phyloP scores from a whole-genome alignment of 352 stramenopile genomes.

The Globisporangium parvum region DNA sequence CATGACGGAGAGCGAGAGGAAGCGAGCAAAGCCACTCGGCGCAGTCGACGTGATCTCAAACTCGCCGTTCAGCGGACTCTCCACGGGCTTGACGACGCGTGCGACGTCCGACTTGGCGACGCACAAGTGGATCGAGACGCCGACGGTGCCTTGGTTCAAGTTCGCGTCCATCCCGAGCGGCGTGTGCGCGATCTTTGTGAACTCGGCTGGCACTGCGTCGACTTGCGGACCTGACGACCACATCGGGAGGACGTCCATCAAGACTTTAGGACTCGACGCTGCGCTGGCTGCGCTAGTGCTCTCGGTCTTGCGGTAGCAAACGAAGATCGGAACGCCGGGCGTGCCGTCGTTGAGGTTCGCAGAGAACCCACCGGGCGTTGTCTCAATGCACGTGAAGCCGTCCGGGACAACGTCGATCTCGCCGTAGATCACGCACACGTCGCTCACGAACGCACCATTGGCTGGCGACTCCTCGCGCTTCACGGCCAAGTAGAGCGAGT shows the following conservation, averaged over 20 bases:
- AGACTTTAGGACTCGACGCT: conserved; percentile 21
- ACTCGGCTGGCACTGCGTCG: conserved; percentile 56
- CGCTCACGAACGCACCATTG: conserved; percentile 44
- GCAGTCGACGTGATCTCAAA: conserved; percentile 55
- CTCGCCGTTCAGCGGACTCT: conserved; percentile 66
- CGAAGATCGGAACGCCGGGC: conserved; percentile 65
- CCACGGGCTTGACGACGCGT: conserved; percentile 50
- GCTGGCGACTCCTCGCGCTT: conserved; percentile 49
- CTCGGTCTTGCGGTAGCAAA: conserved; percentile 56
- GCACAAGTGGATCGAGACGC: conserved; percentile 73
- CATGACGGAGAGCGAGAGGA: conserved; percentile 56
- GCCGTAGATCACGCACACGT: conserved; percentile 81
- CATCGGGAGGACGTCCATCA: conserved; percentile 75
- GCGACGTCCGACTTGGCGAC: conserved; percentile 51
- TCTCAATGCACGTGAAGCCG: conserved; percentile 62
- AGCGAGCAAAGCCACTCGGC: conserved; percentile 16
- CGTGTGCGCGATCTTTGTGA: conserved; percentile 83
- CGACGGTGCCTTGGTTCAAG: conserved; percentile 70
- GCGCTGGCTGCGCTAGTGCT: conserved; percentile 3
- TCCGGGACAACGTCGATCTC: conserved; percentile 83
- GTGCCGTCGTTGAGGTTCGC: conserved; percentile 84
- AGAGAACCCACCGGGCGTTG: conserved; percentile 57
- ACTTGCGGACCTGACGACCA: conserved; percentile 63
- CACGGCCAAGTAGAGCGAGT: conserved; percentile 70
- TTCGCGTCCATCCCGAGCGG: conserved; percentile 85